Evolutionary conservation across 2,329 filamentous ascomycete genomes (phyloP), one percentile per base, ranked within the genome.

Genomic region (Fusarium sp.): DNA sequence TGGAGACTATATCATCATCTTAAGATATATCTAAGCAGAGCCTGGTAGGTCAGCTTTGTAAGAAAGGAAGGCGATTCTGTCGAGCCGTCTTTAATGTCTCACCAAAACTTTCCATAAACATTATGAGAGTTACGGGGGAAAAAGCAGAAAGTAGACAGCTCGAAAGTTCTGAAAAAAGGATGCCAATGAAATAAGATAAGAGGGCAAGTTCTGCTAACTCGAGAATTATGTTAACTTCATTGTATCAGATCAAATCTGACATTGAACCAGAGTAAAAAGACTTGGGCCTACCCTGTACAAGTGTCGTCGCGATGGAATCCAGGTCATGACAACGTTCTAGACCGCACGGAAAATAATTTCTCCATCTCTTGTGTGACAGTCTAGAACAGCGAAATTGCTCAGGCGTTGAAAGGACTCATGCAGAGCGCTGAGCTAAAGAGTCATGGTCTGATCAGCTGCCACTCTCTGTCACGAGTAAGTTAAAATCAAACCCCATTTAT

Each of bases 251-350:
- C 29, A 18, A 3, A 4, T 33, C 11, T 18, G 15, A 18, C 18
- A 5, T 33, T 12, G 27, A 12, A 31, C 7, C 2, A 11, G 4
- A 47, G 7, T 7, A 5, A n/a, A 31, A 7, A 7, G 27, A 7
- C 12, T 20, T 36, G 0, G 12, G 15, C 22, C 12, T 52, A 52
- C 49, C 49, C 49, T 52, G 7, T 38, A 52, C 22, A 27, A 14
- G 0, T 3, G 4, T 3, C 7, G 4, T 20, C 11, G 2, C 7
- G 2, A 0, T 33, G 18, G 3, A 38, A 0, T 25, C 22, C 20
- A 7, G 13, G 22, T 9, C 5, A 12, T 9, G 33, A 2, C 9
- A 36, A 5, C 0, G 49, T 38, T 52, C 49, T 52, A 27, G 33
- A 52, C 25, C 18, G 2, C 2, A 15, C 49, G 33, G 49, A 38